Percentiles rank a stretch among this genome's conserved stretches.
Conservation (phyloP, 106 monocot genomes). For the Dendrobium huoshanense region DNA sequence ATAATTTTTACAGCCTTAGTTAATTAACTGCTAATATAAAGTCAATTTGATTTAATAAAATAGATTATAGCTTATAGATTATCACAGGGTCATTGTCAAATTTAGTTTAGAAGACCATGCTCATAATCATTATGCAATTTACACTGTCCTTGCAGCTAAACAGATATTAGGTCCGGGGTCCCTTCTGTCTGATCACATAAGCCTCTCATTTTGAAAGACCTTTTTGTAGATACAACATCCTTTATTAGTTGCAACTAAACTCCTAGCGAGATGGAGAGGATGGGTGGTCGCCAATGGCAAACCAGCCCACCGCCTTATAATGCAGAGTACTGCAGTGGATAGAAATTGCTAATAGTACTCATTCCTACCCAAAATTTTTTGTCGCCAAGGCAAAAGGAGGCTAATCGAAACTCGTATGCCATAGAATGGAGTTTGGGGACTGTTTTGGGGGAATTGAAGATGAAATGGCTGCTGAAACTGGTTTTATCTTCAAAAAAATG, state of each 20-base stretch:
- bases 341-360: not conserved
- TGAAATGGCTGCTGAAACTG: not conserved
- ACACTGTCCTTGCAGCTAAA: not conserved
- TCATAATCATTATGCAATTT: constrained; percentile 1
- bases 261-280: not conserved
- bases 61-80: not conserved
- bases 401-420: not conserved
- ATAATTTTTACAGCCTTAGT: not conserved
- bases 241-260: not conserved
- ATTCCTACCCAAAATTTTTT: not conserved
- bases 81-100: not conserved
- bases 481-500: constrained; percentile 4
- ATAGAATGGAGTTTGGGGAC: not conserved
- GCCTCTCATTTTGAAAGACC: not conserved
- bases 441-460: not conserved
- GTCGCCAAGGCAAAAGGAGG: not conserved
- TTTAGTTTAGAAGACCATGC: not conserved
- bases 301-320: not conserved
- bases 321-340: not conserved
- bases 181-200: not conserved
- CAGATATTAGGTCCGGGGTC: not conserved
- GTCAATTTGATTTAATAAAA: not conserved
- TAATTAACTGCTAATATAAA: not conserved
- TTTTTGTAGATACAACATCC: not conserved
- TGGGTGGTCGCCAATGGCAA: not conserved